These are phyloP conservation scores for Lindgomyces ingoldianus DNA, from an alignment of 495 filamentous ascomycete genomes.

Conservation along the genomic window DNA sequence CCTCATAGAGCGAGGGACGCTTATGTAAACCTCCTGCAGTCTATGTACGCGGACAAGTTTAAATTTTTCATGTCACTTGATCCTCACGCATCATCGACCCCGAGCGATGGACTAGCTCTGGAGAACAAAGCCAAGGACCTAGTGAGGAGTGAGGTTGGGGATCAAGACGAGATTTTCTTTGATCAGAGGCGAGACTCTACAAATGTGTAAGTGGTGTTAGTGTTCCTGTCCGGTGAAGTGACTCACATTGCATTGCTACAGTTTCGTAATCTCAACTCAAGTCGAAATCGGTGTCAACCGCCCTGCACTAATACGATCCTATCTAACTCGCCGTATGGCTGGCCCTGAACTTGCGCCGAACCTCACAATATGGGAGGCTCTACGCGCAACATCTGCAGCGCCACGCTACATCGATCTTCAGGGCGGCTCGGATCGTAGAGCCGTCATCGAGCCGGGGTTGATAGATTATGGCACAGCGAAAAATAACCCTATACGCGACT, in stretches of 20 bases:
- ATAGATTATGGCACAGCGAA: slow-evolving; percentile 87
- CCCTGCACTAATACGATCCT: slow-evolving; percentile 27
- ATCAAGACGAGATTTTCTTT: slow-evolving; percentile 12
- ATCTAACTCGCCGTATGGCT: slow-evolving; percentile 45
- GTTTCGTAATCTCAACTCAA: slow-evolving; percentile 27
- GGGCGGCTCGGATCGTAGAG: slow-evolving; percentile 36
- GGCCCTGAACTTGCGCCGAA: slow-evolving; percentile 84
- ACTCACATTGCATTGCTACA: not conserved
- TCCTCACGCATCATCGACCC: slow-evolving; percentile 82
- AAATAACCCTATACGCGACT: slow-evolving; percentile 82
- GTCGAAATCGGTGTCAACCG: slow-evolving; percentile 15
- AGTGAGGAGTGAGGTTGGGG: slow-evolving; percentile 47
- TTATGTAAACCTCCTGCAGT: slow-evolving; percentile 85
- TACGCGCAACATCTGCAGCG: slow-evolving; percentile 84
- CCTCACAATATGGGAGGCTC: slow-evolving; percentile 92
- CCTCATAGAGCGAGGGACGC: slow-evolving; percentile 92
- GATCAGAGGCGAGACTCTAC: slow-evolving; percentile 20
- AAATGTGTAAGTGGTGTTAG: slow-evolving; percentile 25
- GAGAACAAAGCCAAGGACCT: slow-evolving; percentile 88
- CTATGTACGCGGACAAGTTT: slow-evolving; percentile 85
- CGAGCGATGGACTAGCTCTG: slow-evolving; percentile 89
- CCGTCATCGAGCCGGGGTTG: slow-evolving; percentile 61
- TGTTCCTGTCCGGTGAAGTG: not conserved
- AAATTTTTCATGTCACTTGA: slow-evolving; percentile 51
- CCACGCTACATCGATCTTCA: slow-evolving; percentile 77